Conservation (phyloP, 306 rosid genomes). For the Corylus avellana region DNA sequence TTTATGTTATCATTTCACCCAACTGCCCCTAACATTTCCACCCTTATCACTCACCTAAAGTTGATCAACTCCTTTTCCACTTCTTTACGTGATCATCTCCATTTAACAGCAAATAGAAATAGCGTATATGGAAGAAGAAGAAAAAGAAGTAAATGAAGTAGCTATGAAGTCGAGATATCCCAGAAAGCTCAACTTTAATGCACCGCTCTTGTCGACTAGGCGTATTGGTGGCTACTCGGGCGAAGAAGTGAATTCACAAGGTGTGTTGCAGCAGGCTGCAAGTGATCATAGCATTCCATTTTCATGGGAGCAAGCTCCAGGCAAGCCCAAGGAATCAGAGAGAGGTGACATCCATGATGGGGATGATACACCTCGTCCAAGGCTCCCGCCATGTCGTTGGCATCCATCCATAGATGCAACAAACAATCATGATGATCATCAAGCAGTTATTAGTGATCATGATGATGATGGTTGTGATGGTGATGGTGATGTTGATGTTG, state of each 20-base stretch:
- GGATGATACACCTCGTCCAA: slow-evolving; percentile 49
- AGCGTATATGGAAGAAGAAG: slow-evolving; percentile 24
- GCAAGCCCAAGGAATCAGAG: slow-evolving; percentile 59
- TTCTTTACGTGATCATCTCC: neutral
- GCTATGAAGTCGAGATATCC: slow-evolving; percentile 43
- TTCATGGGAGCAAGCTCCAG: slow-evolving; percentile 80
- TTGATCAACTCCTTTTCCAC: neutral
- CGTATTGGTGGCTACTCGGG: slow-evolving; percentile 29
- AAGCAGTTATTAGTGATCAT: slow-evolving; percentile 1
- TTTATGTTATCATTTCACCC: slow-evolving; percentile 39
- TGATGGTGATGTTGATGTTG: slow-evolving; percentile 15
- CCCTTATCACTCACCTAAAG: slow-evolving; percentile 20
- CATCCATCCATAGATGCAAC: slow-evolving; percentile 26
- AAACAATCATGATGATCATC: neutral
- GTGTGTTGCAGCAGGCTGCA: slow-evolving; percentile 15
- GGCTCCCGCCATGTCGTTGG: slow-evolving; percentile 60
- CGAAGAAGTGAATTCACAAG: slow-evolving; percentile 18
- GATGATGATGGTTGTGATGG: slow-evolving; percentile 1
- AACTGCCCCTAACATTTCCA: slow-evolving; percentile 30
- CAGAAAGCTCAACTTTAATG: slow-evolving; percentile 67
- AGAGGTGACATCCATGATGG: slow-evolving; percentile 12
- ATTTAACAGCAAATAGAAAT: neutral
- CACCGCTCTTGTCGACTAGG: slow-evolving; percentile 69
- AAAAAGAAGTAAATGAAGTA: slow-evolving; percentile 10
- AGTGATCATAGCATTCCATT: slow-evolving; percentile 66